A percentile compares a stretch with the other conserved stretches of the same genome.
phyloP scores from a whole-genome alignment of 129 eudicot genomes.

The Solidago caesia region DNA sequence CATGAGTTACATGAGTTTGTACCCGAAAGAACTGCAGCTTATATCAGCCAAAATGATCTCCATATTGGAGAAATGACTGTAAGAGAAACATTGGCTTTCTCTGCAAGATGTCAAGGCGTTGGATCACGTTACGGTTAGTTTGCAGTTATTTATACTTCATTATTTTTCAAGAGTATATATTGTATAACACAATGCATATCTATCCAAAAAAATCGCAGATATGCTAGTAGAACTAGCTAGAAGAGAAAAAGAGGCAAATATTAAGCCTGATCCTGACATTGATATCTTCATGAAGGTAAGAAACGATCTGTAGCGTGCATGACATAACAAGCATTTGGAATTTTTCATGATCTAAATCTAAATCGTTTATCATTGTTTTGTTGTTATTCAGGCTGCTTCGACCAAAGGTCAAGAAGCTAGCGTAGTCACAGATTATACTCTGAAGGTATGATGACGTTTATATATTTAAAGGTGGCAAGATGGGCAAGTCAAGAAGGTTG shows the following conservation, averaged over 20 bases:
- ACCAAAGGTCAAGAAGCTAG: slow-evolving; percentile 66
- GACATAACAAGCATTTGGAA: slow-evolving; percentile 3
- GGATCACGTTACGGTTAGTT: slow-evolving; percentile 54
- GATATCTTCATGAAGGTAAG: slow-evolving; percentile 84
- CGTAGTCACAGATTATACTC: slow-evolving; percentile 69
- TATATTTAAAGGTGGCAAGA: background rate
- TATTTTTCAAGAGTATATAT: background rate
- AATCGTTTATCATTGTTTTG: background rate
- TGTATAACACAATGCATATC: background rate
- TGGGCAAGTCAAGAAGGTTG: background rate
- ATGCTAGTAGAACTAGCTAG: slow-evolving; percentile 24
- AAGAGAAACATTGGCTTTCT: slow-evolving; percentile 44
- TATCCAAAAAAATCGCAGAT: slow-evolving; percentile 10
- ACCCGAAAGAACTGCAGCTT: slow-evolving; percentile 68
- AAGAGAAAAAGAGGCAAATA: slow-evolving; percentile 53
- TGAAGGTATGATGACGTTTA: slow-evolving; percentile 52
- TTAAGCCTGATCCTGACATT: slow-evolving; percentile 82
- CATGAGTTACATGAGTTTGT: slow-evolving; percentile 64
- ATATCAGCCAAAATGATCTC: slow-evolving; percentile 68
- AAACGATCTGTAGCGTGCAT: background rate
- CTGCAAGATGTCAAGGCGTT: slow-evolving; percentile 75
- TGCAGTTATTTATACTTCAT: background rate
- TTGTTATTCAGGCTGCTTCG: slow-evolving; percentile 57
- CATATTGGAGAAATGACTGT: slow-evolving; percentile 88
- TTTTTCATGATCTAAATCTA: background rate